Conservation (phyloP, 2,329 filamentous ascomycete species). For the Colletotrichum sp. region DNA sequence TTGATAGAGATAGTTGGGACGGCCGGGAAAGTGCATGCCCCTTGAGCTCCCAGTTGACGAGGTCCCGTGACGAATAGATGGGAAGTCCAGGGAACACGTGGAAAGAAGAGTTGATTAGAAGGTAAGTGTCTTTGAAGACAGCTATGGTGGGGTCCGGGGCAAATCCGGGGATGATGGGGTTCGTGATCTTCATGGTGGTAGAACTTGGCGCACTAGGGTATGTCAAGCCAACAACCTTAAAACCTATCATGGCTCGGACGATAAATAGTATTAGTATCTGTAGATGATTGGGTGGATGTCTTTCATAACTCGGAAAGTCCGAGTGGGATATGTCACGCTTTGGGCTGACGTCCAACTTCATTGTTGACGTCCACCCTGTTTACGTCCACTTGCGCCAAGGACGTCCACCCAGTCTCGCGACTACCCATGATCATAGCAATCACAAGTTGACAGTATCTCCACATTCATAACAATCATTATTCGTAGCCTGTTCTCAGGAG, state of each 20-base stretch:
- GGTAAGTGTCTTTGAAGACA: constrained; percentile 30
- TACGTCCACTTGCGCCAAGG: not conserved
- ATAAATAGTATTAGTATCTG: not conserved
- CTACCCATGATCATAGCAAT: not conserved
- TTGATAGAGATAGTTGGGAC: not conserved
- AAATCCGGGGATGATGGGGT: constrained; percentile 35
- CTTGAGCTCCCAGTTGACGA: constrained; percentile 26
- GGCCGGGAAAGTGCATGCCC: not conserved
- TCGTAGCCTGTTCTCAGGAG: not conserved
- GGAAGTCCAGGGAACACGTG: constrained; percentile 63
- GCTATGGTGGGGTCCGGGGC: constrained; percentile 32
- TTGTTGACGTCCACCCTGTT: not conserved
- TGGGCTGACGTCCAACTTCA: not conserved
- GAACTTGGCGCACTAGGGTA: not conserved
- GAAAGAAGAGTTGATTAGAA: constrained; percentile 59
- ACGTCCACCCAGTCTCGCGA: not conserved
- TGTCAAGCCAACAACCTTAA: not conserved
- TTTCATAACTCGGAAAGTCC: not conserved
- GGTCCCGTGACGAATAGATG: constrained; percentile 35
- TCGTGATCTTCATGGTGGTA: not conserved
- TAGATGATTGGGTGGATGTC: not conserved
- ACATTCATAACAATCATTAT: not conserved
- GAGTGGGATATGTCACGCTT: not conserved
- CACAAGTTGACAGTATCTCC: not conserved
- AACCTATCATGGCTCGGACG: not conserved